These are phyloP conservation scores for Lanmaoa pseudosensibilis DNA, from an alignment of 768 basidiomycete species.

Conservation along the genomic window DNA sequence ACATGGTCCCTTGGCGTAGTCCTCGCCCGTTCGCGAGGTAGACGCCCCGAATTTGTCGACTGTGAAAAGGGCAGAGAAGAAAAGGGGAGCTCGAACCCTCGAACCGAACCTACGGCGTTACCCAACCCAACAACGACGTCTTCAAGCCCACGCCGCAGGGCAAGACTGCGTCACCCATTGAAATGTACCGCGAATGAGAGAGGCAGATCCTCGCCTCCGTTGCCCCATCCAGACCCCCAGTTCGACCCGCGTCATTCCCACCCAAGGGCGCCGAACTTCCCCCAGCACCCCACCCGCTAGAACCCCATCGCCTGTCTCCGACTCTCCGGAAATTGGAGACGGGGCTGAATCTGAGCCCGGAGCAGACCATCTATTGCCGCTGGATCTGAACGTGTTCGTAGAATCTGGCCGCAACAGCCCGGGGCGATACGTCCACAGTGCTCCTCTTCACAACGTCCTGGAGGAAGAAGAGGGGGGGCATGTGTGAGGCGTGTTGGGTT, in stretches of 20 bases:
- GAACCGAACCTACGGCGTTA: slow-evolving; percentile 32
- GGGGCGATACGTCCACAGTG: too few relatives aligned
- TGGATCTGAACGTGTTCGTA: too few relatives aligned
- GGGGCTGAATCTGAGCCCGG: slow-evolving; percentile 30
- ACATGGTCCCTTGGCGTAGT: slow-evolving; percentile 33
- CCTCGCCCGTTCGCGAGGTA: too few relatives aligned
- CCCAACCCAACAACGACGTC: slow-evolving; percentile 9
- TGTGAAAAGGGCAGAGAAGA: slow-evolving; percentile 22
- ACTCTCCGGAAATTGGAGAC: slow-evolving; percentile 29
- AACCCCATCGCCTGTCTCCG: slow-evolving; percentile 18
- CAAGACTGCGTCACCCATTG: slow-evolving; percentile 77
- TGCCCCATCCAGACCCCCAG: too few relatives aligned
- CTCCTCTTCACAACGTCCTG: too few relatives aligned
- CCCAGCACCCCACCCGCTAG: not conserved
- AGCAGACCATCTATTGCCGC: too few relatives aligned
- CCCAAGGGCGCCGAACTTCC: slow-evolving; percentile 12
- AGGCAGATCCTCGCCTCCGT: slow-evolving; percentile 34
- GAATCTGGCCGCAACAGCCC: too few relatives aligned
- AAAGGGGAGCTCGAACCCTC: slow-evolving; percentile 22
- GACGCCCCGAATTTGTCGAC: slow-evolving; percentile 29
- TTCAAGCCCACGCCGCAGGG: slow-evolving; percentile 37
- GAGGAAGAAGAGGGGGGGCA: too few relatives aligned
- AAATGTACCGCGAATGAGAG: slow-evolving; percentile 80
- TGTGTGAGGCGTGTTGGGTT: too few relatives aligned
- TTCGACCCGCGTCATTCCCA: slow-evolving; percentile 29